Conservation (phyloP, 371 early-diverging fungal species). For the Actinomucor elegans region DNA sequence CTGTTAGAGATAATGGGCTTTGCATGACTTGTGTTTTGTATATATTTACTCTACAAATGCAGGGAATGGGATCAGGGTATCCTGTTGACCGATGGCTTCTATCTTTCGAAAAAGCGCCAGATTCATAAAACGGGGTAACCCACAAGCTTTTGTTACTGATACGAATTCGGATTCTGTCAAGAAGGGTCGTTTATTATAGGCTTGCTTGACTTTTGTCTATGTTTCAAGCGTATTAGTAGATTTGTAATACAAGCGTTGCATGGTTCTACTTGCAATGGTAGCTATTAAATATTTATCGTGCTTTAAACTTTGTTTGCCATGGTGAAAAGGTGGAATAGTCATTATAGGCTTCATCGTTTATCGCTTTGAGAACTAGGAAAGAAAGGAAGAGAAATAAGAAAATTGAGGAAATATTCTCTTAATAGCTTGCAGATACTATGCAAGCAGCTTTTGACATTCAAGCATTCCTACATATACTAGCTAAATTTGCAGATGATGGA, state of each 20-base stretch:
- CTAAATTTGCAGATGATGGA: too few species aligned
- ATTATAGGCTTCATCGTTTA: background rate
- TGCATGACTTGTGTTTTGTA: too few species aligned
- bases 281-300: background rate
- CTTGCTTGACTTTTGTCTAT: conserved; percentile 12
- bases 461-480: conserved; percentile 21
- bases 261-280: conserved; percentile 6
- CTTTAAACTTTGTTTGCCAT: background rate
- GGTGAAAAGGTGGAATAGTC: conserved; percentile 11
- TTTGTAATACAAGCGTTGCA: background rate
- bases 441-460: conserved; percentile 20
- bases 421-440: conserved; percentile 7
- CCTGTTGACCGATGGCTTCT: conserved; percentile 16
- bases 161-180: conserved; percentile 52
- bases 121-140: conserved; percentile 62
- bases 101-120: conserved; percentile 60
- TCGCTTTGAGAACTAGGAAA: background rate
- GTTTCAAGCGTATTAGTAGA: background rate
- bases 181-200: conserved; percentile 4
- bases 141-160: conserved; percentile 55
- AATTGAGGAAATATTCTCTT: background rate
- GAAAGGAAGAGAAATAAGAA: conserved; percentile 26
- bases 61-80: conserved; percentile 2
- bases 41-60: conserved; percentile 19
- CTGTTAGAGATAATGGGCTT: too few species aligned